phyloP scores from a whole-genome alignment of 768 basidiomycete species.

The Russula ochroleuca region DNA sequence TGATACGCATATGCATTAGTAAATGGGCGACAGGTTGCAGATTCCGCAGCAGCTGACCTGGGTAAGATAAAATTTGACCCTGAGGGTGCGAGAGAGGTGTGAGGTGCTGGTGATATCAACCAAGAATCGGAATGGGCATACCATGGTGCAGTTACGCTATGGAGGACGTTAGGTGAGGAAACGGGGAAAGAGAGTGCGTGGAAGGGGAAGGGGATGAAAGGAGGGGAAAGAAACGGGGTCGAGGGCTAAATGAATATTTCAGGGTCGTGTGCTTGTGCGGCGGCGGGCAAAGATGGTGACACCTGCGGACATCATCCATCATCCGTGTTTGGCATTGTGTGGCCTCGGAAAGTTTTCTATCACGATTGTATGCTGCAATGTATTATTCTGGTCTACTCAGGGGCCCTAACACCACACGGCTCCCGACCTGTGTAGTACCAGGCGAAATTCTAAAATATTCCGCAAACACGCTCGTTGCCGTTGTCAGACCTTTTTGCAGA shows the following conservation, averaged over 20 bases:
- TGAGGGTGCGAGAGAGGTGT: slow-evolving; percentile 33
- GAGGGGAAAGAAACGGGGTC: slow-evolving; percentile 13
- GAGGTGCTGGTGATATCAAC: slow-evolving; percentile 1
- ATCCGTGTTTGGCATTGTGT: slow-evolving; percentile 24
- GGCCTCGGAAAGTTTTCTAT: not conserved
- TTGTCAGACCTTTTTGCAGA: too few species aligned
- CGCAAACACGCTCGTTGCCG: too few species aligned
- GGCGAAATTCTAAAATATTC: too few species aligned
- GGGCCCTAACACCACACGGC: not conserved
- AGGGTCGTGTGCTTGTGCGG: slow-evolving; percentile 19
- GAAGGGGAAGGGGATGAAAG: not conserved
- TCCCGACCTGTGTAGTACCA: not conserved
- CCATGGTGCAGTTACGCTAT: slow-evolving; percentile 8
- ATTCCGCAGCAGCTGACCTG: slow-evolving; percentile 46
- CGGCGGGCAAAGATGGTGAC: slow-evolving; percentile 9
- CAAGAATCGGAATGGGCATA: slow-evolving; percentile 1
- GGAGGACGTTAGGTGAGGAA: not conserved
- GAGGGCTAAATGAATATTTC: slow-evolving; percentile 15
- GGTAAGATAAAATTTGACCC: slow-evolving; percentile 86
- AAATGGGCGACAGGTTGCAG: not conserved
- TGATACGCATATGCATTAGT: slow-evolving; percentile 6
- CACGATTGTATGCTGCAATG: not conserved
- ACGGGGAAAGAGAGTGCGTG: not conserved
- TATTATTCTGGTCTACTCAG: not conserved
- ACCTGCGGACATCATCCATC: not conserved